Evolutionary conservation across 176 grass and related monocot genomes (phyloP), one percentile per base, ranked within the genome.

Genomic region (Oropetium thomaeum): DNA sequence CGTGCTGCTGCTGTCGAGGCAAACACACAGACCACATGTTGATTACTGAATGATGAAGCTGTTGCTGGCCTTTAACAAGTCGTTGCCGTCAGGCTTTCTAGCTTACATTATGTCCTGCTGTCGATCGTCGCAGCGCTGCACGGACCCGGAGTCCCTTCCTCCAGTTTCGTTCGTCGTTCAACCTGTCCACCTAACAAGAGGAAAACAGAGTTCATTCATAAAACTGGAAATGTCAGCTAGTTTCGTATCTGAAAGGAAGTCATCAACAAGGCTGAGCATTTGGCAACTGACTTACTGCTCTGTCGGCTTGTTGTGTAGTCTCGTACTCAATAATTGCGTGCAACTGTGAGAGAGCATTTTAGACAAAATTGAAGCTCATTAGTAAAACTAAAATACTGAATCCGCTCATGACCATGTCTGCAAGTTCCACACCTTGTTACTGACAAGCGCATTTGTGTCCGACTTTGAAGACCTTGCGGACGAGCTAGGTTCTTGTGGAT

Each of bases 271-370:
- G 8, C 8, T 12, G 62, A 39, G 33, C 8, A 71, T n/a, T n/a
- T n/a, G n/a, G 3, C 9, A 42, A 2, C 7, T 27, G 22, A 69
- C 89, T 89, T 83, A 96, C 92, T 20, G 92, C 83, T 31, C 61
- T 87, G 2, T 81, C 82, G 5, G 89, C 92, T 82, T 88, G 86
- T 4, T 84, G 76, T 10, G 60, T 26, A 10, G 80, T 89, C 58
- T 87, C 83, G 35, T 87, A 96, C 84, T 96, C 89, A 68, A 96
- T 79, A 25, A 92, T 47, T 3, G 77, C 92, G 33, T 96, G 92
- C 73, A 92, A 15, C 82, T 84, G 38, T 42, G n/a, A 52, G 5
- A 53, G 0, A 75, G 20, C 4, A 75, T 2, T 2, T 10, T 3
- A 54, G 7, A 39, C 32, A 71, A 37, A 23, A 3, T 4, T 11